Evolutionary conservation across 257 asterid species (phyloP).

Genomic region (Perilla frutescens): DNA sequence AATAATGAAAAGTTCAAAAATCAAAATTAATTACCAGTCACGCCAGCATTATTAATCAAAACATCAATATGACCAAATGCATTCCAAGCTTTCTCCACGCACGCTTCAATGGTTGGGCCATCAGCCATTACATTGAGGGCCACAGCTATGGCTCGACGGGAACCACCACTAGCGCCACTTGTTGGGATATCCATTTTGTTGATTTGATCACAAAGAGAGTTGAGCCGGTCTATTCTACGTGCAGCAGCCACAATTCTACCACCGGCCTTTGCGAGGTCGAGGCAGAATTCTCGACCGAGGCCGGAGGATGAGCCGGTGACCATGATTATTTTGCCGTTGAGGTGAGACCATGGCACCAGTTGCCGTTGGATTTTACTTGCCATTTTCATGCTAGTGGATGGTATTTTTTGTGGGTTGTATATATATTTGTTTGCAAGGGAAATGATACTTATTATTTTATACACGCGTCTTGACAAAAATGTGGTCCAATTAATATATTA

Average conservation of each 20-base stretch:
- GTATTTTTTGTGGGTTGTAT: not conserved
- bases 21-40: conserved; percentile 7
- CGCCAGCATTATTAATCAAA: conserved; percentile 29
- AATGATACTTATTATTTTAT: no score
- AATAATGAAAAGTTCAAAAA: no score
- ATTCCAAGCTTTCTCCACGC: conserved; percentile 28
- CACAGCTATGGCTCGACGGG: conserved; percentile 19
- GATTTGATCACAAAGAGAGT: conserved; percentile 30
- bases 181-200: not conserved
- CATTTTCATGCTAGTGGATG: not conserved
- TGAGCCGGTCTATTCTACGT: conserved; percentile 7
- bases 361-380: not conserved
- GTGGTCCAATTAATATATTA: no score
- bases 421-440: no score
- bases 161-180: not conserved
- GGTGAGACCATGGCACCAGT: conserved; percentile 32
- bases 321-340: conserved; percentile 20
- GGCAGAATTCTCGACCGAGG: conserved; percentile 27
- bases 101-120: not conserved
- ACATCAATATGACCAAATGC: conserved; percentile 35
- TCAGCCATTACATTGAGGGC: conserved; percentile 23
- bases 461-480: no score
- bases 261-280: conserved; percentile 29
- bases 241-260: conserved; percentile 28
- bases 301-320: conserved; percentile 34